These are phyloP conservation scores for Termitomyces sp. DNA, from an alignment of 768 basidiomycete species.

Conservation along the genomic window DNA sequence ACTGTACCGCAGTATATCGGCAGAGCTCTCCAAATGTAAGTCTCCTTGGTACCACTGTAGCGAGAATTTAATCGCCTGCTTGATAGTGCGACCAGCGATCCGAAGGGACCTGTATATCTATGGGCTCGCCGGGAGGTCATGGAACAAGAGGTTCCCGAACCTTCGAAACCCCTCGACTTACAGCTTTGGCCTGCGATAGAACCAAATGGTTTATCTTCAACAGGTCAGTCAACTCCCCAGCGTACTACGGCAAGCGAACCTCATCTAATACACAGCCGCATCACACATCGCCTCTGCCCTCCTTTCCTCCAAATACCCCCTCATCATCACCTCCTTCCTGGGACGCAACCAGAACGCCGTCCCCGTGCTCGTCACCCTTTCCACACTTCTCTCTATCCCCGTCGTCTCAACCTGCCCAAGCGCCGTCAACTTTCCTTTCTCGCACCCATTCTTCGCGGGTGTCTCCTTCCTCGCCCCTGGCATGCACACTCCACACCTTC, in stretches of 20 bases:
- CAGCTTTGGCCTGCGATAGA: conserved; percentile 51
- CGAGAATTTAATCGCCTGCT: neutral
- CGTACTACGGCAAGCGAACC: neutral
- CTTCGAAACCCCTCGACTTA: conserved; percentile 18
- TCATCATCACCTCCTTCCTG: conserved; percentile 61
- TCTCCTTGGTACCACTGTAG: neutral
- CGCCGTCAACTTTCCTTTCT: conserved; percentile 47
- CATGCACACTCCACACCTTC: conserved; percentile 41
- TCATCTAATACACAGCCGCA: conserved; percentile 20
- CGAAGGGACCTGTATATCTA: conserved; percentile 69
- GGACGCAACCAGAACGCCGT: conserved; percentile 51
- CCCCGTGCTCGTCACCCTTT: conserved; percentile 38
- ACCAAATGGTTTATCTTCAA: conserved; percentile 38
- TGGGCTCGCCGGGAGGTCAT: conserved; percentile 70
- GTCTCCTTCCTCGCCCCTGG: conserved; percentile 41
- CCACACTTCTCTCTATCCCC: conserved; percentile 47
- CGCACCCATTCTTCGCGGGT: conserved; percentile 50
- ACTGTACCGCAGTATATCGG: conserved; percentile 46
- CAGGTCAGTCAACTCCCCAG: conserved; percentile 17
- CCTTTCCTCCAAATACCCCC: conserved; percentile 42
- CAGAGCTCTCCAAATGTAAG: conserved; percentile 62
- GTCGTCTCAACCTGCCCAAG: conserved; percentile 47
- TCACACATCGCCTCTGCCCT: conserved; percentile 43
- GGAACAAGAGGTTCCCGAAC: conserved; percentile 53
- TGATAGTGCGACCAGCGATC: conserved; percentile 58